phyloP scores from a whole-genome alignment of 805 yeast species.

The Myxozyma melibiosi region DNA sequence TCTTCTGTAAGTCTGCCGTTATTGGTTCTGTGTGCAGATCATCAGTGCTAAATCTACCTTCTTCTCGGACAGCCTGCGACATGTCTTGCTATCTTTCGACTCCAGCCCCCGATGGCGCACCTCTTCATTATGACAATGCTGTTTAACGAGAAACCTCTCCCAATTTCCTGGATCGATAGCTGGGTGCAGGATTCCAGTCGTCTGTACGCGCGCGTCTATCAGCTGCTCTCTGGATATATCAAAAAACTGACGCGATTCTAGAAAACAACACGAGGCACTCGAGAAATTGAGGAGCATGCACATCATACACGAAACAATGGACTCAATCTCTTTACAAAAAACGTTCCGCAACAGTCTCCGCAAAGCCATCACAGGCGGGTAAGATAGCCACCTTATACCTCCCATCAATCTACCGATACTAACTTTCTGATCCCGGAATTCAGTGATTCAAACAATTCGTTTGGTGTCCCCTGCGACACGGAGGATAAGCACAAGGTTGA shows the following conservation, averaged over 20 bases:
- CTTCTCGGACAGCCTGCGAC: slow-evolving; percentile 73
- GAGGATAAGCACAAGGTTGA: slow-evolving; percentile 61
- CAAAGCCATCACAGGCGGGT: slow-evolving; percentile 82
- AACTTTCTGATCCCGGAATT: not conserved
- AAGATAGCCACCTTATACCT: slow-evolving; percentile 23
- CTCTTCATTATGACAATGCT: slow-evolving; percentile 85
- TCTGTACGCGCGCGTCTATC: slow-evolving; percentile 43
- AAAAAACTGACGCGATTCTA: slow-evolving; percentile 40
- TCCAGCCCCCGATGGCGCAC: slow-evolving; percentile 87
- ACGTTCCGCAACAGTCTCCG: slow-evolving; percentile 75
- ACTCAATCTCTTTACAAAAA: slow-evolving; percentile 61
- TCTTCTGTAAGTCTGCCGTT: slow-evolving; percentile 1
- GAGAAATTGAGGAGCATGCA: slow-evolving; percentile 76
- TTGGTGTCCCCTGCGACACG: slow-evolving; percentile 69
- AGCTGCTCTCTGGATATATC: not conserved
- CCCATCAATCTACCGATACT: not conserved
- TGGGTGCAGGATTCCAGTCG: slow-evolving; percentile 70
- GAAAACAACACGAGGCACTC: slow-evolving; percentile 72
- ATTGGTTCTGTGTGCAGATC: slow-evolving; percentile 1
- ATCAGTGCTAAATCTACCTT: not conserved
- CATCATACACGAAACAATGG: slow-evolving; percentile 61
- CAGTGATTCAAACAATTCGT: slow-evolving; percentile 58
- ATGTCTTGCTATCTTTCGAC: slow-evolving; percentile 86
- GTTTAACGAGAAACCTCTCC: slow-evolving; percentile 73
- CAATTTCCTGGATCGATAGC: slow-evolving; percentile 65